phyloP scores from a whole-genome alignment of 441 rosid species.

The Euphorbia schlechtendalii region DNA sequence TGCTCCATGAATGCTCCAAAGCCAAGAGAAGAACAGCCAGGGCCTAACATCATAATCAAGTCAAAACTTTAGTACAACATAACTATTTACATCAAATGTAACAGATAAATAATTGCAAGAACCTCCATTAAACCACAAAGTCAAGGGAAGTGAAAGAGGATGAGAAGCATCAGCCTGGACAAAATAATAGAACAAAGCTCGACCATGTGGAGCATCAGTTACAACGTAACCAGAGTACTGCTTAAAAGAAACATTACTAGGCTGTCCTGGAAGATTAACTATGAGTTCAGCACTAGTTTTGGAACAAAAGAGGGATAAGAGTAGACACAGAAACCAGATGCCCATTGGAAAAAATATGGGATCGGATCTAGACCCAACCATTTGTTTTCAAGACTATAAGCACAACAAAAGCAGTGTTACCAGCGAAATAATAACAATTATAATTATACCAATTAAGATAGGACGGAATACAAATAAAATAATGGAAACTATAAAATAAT shows the following conservation, averaged over 20 bases:
- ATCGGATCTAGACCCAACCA: neutral
- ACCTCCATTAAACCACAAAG: constrained; percentile 41
- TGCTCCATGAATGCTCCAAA: constrained; percentile 39
- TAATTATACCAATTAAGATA: too few species aligned
- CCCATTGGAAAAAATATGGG: neutral
- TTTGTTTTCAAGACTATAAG: too few species aligned
- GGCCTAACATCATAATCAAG: constrained; percentile 19
- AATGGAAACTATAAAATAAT: too few species aligned
- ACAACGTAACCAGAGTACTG: constrained; percentile 32
- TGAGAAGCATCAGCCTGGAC: constrained; percentile 25
- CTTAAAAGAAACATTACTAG: constrained; percentile 22
- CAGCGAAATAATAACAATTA: too few species aligned
- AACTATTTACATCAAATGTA: neutral
- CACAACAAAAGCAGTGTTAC: too few species aligned
- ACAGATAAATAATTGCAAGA: neutral
- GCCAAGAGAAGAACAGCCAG: constrained; percentile 45
- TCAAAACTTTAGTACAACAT: neutral
- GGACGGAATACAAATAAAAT: too few species aligned
- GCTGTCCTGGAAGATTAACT: constrained; percentile 34
- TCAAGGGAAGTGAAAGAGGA: constrained; percentile 28
- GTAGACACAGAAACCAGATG: neutral
- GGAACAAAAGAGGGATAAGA: constrained; percentile 13
- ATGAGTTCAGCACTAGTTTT: constrained; percentile 21
- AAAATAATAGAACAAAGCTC: constrained; percentile 35
- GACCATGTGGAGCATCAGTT: constrained; percentile 25